These are phyloP conservation scores for Mycena venus DNA, from an alignment of 768 basidiomycete species.

Conservation along the genomic window DNA sequence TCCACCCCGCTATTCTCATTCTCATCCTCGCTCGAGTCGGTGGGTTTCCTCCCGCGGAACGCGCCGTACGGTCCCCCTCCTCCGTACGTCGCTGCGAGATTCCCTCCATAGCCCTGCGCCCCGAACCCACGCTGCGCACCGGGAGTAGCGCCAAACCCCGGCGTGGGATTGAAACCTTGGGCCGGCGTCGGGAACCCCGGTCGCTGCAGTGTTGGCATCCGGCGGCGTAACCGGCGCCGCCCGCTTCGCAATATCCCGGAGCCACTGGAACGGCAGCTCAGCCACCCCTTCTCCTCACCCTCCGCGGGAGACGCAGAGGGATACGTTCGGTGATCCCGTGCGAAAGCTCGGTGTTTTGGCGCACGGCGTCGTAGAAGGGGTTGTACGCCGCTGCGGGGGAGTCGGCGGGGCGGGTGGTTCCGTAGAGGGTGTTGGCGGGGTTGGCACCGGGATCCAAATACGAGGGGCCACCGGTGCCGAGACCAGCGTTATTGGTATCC, in stretches of 20 bases:
- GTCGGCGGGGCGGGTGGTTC: neutral
- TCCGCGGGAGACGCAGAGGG: constrained; percentile 68
- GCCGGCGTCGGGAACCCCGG: no score
- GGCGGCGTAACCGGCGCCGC: constrained; percentile 47
- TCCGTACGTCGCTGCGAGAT: no score
- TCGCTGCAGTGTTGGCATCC: neutral
- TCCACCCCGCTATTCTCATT: constrained; percentile 52
- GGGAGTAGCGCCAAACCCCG: no score
- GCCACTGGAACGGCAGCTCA: constrained; percentile 86
- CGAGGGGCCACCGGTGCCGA: no score
- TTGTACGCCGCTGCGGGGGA: constrained; percentile 63
- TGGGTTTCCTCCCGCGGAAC: constrained; percentile 15
- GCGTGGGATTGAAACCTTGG: no score
- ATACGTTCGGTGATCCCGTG: constrained; percentile 85
- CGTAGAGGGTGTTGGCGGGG: neutral
- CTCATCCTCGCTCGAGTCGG: constrained; percentile 52
- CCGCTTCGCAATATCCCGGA: constrained; percentile 76
- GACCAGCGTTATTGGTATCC: no score
- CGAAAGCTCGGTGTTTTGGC: constrained; percentile 87
- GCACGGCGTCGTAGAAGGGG: constrained; percentile 96
- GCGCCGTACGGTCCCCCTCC: neutral
- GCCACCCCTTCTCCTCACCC: constrained; percentile 69
- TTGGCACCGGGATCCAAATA: no score
- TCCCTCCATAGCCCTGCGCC: no score
- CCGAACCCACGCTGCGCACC: constrained; percentile 19